Conservation (phyloP, 495 filamentous ascomycete genomes). For the Hyphodiscus hymeniophilus region DNA sequence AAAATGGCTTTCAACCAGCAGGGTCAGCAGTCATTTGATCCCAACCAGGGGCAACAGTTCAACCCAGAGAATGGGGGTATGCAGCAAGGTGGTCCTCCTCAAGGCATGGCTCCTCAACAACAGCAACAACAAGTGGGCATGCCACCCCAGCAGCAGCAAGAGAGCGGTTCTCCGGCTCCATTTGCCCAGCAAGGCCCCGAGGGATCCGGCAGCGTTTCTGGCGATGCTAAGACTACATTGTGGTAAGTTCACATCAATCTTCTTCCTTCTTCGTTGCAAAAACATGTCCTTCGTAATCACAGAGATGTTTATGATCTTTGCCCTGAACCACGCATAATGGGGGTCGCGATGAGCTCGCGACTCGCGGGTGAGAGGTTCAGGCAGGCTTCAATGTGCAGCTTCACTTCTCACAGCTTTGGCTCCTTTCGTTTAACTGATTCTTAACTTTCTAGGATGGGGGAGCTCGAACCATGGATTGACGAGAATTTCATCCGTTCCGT, state of each 20-base stretch:
- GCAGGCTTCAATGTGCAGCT: background rate
- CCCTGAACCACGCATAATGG: background rate
- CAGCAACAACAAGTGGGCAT: slow-evolving; percentile 49
- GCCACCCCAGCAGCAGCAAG: slow-evolving; percentile 40
- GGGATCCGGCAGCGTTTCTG: slow-evolving; percentile 39
- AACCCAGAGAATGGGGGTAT: slow-evolving; percentile 12
- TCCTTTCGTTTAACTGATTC: background rate
- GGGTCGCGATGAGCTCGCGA: background rate
- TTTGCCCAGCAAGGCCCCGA: slow-evolving; percentile 24
- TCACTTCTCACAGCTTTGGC: background rate
- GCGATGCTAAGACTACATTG: slow-evolving; percentile 70
- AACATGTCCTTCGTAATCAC: background rate
- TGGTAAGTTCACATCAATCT: slow-evolving; percentile 47
- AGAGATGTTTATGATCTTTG: background rate
- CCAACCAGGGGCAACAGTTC: slow-evolving; percentile 19
- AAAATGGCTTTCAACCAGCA: slow-evolving; percentile 3
- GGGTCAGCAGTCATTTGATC: slow-evolving; percentile 13
- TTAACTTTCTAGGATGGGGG: slow-evolving; percentile 75
- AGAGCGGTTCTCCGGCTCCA: slow-evolving; percentile 31
- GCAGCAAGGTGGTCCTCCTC: slow-evolving; percentile 10
- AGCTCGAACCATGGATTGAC: slow-evolving; percentile 98
- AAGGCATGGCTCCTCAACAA: slow-evolving; percentile 41
- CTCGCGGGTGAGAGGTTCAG: background rate
- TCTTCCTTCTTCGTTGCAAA: background rate
- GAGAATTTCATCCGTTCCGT: slow-evolving; percentile 96